phyloP scores from a whole-genome alignment of 495 filamentous ascomycete genomes.

The Hapsidospora chrysogenum region DNA sequence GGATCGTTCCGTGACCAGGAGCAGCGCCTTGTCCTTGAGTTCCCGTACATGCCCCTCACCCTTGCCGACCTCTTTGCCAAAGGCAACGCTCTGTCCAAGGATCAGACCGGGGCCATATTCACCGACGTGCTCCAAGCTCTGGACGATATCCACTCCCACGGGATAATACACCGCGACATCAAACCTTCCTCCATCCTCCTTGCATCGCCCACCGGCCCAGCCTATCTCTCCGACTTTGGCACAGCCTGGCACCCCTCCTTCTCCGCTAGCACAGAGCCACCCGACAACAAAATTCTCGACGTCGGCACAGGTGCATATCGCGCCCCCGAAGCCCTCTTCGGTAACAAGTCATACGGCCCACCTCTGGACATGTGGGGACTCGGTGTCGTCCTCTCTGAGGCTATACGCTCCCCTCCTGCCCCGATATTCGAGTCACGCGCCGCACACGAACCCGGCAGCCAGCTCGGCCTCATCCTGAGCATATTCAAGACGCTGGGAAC shows the following conservation, averaged over 20 bases:
- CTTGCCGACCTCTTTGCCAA: slow-evolving; percentile 41
- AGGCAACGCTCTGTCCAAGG: slow-evolving; percentile 19
- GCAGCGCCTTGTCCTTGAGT: slow-evolving; percentile 56
- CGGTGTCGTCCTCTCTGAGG: slow-evolving; percentile 67
- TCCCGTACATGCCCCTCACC: slow-evolving; percentile 66
- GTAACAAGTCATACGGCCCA: slow-evolving; percentile 49
- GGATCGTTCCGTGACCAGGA: slow-evolving; percentile 55
- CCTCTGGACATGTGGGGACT: slow-evolving; percentile 81
- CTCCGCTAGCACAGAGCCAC: slow-evolving; percentile 43
- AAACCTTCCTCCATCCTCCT: slow-evolving; percentile 86
- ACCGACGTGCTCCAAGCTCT: slow-evolving; percentile 58
- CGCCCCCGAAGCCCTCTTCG: slow-evolving; percentile 82
- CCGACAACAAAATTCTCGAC: slow-evolving; percentile 64
- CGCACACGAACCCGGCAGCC: slow-evolving; percentile 73
- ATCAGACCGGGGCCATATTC: slow-evolving; percentile 32
- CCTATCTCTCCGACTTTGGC: slow-evolving; percentile 78
- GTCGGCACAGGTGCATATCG: slow-evolving; percentile 87
- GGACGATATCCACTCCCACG: slow-evolving; percentile 47
- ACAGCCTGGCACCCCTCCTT: slow-evolving; percentile 59
- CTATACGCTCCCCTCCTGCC: slow-evolving; percentile 29
- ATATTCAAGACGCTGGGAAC: slow-evolving; percentile 85
- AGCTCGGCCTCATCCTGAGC: slow-evolving; percentile 74
- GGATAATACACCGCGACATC: slow-evolving; percentile 83
- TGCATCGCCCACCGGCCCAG: slow-evolving; percentile 44
- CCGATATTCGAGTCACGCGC: slow-evolving; percentile 55